Evolutionary conservation across 2,329 filamentous ascomycete species (phyloP), one percentile per base, ranked within the genome.

Genomic region (Epichloe hybrida): DNA sequence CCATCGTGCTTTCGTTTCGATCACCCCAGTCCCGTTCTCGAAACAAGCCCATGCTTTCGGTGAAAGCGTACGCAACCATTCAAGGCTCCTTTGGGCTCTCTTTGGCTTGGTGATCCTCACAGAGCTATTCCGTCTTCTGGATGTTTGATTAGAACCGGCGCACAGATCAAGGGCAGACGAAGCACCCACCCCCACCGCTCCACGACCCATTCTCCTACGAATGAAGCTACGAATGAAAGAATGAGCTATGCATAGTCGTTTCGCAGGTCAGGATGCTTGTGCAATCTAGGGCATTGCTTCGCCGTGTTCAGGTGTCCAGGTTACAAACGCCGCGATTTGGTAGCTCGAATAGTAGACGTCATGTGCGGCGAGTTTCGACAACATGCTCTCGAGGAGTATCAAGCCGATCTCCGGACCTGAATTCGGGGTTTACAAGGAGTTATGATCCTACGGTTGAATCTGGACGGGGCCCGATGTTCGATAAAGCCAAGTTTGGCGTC

Each of bases 391-490:
- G 40, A 36, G 17, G 27, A 12, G 56, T 63, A 27, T 62, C 67
- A 8, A 67, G 71, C 52, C 70, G 74, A 42, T 70, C 67, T 17
- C 62, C 69, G 13, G 72, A 76, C 61, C 73, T 80, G 60, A 75
- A 73, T 58, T 76, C 76, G 1, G 76, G 77, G 48, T 81, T 77
- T 59, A 76, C 72, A n/a, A 74, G 72, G 52, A 78, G 64, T 61
- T 81, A 81, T 67, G 78, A 81, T 53, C 77, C 78, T 9, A 65
- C 65, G 35, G 63, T 71, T 50, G 75, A 80, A 20, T 56, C 62
- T n/a, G 73, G 74, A 35, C 72, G 77, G 8, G 78, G 78, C 3
- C 78, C 78, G 39, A 81, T 81, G 72, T 81, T 80, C 62, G 72
- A 66, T 54, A 79, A 78, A 62, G 60, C 69, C 50, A 75, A 66